phyloP scores from a whole-genome alignment of 2,329 filamentous ascomycete species.

The Ophiostoma piceae region DNA sequence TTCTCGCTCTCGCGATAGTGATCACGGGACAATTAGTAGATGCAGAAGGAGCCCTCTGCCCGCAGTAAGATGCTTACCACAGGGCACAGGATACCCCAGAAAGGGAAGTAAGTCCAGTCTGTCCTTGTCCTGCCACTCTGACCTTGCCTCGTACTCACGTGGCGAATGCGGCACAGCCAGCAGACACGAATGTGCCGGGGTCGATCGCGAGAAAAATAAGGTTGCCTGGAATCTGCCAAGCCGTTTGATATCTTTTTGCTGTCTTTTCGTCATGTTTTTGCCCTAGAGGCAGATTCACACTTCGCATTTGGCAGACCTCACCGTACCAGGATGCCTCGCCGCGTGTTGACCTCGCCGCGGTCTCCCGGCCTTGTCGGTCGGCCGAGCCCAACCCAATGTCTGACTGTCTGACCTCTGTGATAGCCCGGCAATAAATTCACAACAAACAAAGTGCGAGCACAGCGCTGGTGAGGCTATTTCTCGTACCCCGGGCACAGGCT shows the following conservation, averaged over 20 bases:
- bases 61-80: not conserved
- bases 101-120: not conserved
- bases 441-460: not conserved
- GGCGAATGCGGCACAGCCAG: constrained; percentile 3
- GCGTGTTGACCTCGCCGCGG: constrained; percentile 10
- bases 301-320: not conserved
- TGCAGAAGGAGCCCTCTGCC: not conserved
- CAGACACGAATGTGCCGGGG: not conserved
- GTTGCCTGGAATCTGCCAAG: not conserved
- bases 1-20: not conserved
- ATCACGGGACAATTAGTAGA: not conserved
- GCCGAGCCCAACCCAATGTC: constrained; percentile 16
- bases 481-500: not conserved
- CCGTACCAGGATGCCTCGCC: not conserved
- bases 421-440: not conserved
- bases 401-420: constrained; percentile 17
- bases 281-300: not conserved
- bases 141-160: not conserved
- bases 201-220: not conserved
- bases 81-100: not conserved
- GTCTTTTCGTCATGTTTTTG: not conserved
- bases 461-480: not conserved
- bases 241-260: no score
- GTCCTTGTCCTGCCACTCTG: not conserved
- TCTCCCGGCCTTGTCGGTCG: constrained; percentile 16